Base-by-base conservation (phyloP, 2,329 filamentous ascomycete genomes). In the Magnaporthiopsis incrustans region DNA sequence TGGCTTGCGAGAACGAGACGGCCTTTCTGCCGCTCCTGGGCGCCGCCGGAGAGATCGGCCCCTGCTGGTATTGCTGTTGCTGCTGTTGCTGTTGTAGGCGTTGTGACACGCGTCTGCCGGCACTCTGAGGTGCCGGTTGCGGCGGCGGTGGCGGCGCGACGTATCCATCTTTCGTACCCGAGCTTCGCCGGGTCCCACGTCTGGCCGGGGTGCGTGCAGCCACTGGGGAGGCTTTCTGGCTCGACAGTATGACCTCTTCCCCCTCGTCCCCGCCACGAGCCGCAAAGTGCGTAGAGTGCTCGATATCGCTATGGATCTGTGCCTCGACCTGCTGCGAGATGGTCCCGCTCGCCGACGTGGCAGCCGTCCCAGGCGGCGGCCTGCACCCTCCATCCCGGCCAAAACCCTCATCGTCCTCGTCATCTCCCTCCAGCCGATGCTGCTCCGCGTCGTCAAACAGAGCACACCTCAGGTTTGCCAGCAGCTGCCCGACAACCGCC, bases 401-500 rank as follows among this genome's bases (percentile, higher is more conserved):
- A 18, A 22, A 18, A 8, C n/a, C 44, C 8, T 53, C 63, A 4
- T 73, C 71, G 35, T 71, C 70, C 0, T 70, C 68, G 6, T 70
- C 67, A 2, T 65, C 67, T 1, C 65, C 67, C 10, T 74, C 72
- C 18, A 53, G n/a, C 44, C 4, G 44, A 25, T 53, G 44, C 44
- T 53, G 44, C 44, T 53, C 18, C 70, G 72, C 65, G 73, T 70
- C 66, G 5, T 64, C 76, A 64, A 86, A 79, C 1, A 86, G 70
- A 6, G 82, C 80, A 57, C 79, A 79, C 22, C 81, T 76, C 44
- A 89, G 71, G 65, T 88, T 88, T 63, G 79, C 83, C 59, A 87
- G 78, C 15, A 88, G 73, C 67, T 84, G 79, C 7, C 83, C 83
- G 0, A 85, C 78, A 1, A 85, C 78, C 2, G 82, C 83, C 1